These are phyloP conservation scores for Fonsecaea nubica DNA, from an alignment of 2,329 filamentous ascomycete species.

Conservation along the genomic window DNA sequence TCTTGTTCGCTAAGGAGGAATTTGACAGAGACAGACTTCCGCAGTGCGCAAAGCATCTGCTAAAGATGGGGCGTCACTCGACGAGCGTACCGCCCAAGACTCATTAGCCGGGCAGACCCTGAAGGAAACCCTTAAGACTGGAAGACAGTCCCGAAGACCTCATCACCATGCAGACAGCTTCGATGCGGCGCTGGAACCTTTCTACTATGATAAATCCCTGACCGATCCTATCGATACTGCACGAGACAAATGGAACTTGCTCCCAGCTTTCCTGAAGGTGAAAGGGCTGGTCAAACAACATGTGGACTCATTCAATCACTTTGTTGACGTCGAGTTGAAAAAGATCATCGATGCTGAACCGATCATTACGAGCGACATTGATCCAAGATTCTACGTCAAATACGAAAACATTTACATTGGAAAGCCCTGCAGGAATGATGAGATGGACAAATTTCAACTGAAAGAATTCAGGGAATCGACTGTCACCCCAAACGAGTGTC, in stretches of 20 bases:
- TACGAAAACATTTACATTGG: conserved; percentile 85
- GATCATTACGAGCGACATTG: conserved; percentile 86
- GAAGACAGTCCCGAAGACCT: conserved; percentile 30
- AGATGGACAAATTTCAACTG: conserved; percentile 66
- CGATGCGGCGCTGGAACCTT: conserved; percentile 70
- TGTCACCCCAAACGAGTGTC: conserved; percentile 93
- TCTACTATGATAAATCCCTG: conserved; percentile 71
- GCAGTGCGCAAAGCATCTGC: conserved; percentile 25
- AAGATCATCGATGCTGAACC: conserved; percentile 94
- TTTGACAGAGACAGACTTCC: conserved; percentile 10
- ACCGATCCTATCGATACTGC: conserved; percentile 74
- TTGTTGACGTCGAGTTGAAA: conserved; percentile 94
- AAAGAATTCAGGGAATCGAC: conserved; percentile 54
- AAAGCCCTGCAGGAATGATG: conserved; percentile 78
- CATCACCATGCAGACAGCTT: conserved; percentile 52
- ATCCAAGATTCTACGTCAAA: conserved; percentile 90
- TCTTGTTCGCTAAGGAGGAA: background rate
- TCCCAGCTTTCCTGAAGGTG: conserved; percentile 97
- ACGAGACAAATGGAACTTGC: conserved; percentile 90
- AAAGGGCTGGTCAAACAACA: conserved; percentile 97
- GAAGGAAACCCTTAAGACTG: conserved; percentile 25
- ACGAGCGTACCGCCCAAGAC: background rate
- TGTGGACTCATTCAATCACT: conserved; percentile 98
- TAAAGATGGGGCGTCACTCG: conserved; percentile 13
- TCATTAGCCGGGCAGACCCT: background rate